Evolutionary conservation across 129 eudicot species (phyloP).

Genomic region (Artemisia argyi): DNA sequence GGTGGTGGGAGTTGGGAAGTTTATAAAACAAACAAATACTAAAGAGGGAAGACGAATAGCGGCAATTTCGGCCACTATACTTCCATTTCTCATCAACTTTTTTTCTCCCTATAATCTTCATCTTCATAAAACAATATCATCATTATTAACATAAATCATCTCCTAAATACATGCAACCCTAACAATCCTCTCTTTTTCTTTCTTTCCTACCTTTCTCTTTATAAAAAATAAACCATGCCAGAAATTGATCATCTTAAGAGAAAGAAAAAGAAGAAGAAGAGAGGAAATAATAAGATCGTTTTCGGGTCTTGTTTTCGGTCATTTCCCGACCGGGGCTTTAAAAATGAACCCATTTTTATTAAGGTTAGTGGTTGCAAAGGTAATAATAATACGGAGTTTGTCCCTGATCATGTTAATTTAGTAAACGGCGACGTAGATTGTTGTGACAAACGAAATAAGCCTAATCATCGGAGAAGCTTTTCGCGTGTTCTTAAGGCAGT

Average conservation of each 20-base stretch:
- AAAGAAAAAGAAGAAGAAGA: slow-evolving; percentile 40
- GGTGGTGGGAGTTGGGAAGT: slow-evolving; percentile 25
- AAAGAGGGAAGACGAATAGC: slow-evolving; percentile 40
- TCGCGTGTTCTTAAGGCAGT: slow-evolving; percentile 41
- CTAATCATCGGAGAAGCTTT: slow-evolving; percentile 30
- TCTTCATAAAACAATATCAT: background rate
- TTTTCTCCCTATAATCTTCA: slow-evolving; percentile 6
- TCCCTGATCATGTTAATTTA: slow-evolving; percentile 13
- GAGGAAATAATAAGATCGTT: slow-evolving; percentile 33
- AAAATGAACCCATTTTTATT: slow-evolving; percentile 6
- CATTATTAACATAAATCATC: background rate
- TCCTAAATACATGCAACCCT: slow-evolving; percentile 44
- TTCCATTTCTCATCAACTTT: slow-evolving; percentile 33
- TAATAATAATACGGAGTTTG: background rate
- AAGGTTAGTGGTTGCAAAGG: slow-evolving; percentile 4
- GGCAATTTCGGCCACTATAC: slow-evolving; percentile 49
- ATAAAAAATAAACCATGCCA: slow-evolving; percentile 10
- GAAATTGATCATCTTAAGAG: slow-evolving; percentile 22
- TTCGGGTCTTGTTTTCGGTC: slow-evolving; percentile 40
- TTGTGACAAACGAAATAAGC: background rate
- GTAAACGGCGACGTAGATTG: slow-evolving; percentile 22
- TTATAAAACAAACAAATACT: slow-evolving; percentile 4
- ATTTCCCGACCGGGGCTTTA: slow-evolving; percentile 1
- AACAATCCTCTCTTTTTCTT: slow-evolving; percentile 20
- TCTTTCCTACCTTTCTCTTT: slow-evolving; percentile 12